Evolutionary conservation across 2,329 filamentous ascomycete genomes (phyloP).

Genomic region (Chaetomium sp.): DNA sequence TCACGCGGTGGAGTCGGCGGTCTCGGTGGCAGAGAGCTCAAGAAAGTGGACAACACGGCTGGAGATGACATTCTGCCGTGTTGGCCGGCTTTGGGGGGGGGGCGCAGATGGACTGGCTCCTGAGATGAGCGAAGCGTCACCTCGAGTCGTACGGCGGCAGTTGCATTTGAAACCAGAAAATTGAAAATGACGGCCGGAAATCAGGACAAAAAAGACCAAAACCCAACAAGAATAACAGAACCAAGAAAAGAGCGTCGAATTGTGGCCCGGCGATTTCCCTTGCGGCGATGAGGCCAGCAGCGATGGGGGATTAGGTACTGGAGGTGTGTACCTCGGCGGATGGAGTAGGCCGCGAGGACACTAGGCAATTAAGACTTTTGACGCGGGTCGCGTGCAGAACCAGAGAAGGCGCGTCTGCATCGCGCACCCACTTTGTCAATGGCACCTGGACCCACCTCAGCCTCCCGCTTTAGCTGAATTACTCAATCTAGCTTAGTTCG

Average conservation of each 20-base stretch:
- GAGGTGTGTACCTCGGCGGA: conserved; percentile 9
- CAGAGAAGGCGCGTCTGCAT: conserved; percentile 29
- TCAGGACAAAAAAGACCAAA: conserved; percentile 2
- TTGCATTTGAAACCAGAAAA: conserved; percentile 25
- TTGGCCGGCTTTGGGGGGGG: conserved; percentile 11
- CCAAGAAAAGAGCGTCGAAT: conserved; percentile 19
- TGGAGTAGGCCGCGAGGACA: neutral
- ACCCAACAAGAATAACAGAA: neutral
- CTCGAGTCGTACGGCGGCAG: conserved; percentile 15
- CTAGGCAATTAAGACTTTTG: conserved; percentile 32
- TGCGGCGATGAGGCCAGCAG: conserved; percentile 19
- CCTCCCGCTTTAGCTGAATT: conserved; percentile 21
- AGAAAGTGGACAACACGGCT: conserved; percentile 43
- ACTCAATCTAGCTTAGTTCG: neutral
- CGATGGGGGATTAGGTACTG: conserved; percentile 11
- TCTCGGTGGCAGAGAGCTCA: conserved; percentile 58
- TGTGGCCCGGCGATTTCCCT: conserved; percentile 1
- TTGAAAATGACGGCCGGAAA: conserved; percentile 1
- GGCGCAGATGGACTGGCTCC: conserved; percentile 22
- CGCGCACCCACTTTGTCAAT: conserved; percentile 25
- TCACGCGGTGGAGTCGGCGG: conserved; percentile 71
- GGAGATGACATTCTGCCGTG: conserved; percentile 45
- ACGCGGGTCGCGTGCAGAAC: conserved; percentile 33
- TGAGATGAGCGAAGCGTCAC: conserved; percentile 29
- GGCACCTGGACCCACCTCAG: conserved; percentile 24